Evolutionary conservation across 495 filamentous ascomycete genomes (phyloP).

Genomic region (Xylaria telfairii): DNA sequence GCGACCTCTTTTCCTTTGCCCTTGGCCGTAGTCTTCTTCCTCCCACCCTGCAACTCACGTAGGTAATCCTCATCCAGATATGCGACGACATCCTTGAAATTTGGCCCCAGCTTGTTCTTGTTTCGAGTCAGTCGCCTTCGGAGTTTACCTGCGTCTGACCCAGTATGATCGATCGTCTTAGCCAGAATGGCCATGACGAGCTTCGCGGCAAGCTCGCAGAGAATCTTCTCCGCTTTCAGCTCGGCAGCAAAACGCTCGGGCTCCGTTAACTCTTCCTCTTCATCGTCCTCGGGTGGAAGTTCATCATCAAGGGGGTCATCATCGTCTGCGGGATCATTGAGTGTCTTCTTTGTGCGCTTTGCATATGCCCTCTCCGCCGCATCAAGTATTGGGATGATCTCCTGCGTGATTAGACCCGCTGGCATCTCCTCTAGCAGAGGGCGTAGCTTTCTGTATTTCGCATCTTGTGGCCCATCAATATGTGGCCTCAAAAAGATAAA

Average conservation of each 20-base stretch:
- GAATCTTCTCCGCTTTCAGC: constrained; percentile 76
- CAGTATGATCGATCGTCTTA: constrained; percentile 69
- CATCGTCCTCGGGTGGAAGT: constrained; percentile 64
- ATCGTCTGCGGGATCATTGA: constrained; percentile 71
- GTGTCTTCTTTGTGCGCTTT: constrained; percentile 66
- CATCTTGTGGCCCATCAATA: constrained; percentile 35
- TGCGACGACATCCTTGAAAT: constrained; percentile 77
- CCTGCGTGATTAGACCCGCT: constrained; percentile 56
- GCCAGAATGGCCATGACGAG: constrained; percentile 79
- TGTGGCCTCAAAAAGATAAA: constrained; percentile 71
- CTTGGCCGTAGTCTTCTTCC: constrained; percentile 50
- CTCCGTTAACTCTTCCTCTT: constrained; percentile 59
- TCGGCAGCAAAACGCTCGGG: constrained; percentile 63
- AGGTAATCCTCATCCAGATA: constrained; percentile 70
- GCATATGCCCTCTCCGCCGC: constrained; percentile 77
- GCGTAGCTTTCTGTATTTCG: constrained; percentile 60
- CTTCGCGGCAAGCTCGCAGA: constrained; percentile 85
- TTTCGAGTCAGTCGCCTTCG: constrained; percentile 71
- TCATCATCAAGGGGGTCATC: constrained; percentile 67
- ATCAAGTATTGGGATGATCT: constrained; percentile 75
- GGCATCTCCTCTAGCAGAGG: constrained; percentile 70
- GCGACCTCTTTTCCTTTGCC: constrained; percentile 57
- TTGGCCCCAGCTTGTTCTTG: constrained; percentile 68
- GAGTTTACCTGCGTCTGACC: constrained; percentile 63
- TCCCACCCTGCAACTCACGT: constrained; percentile 43